Evolutionary conservation across 192 early-diverging fungal genomes (phyloP).

Genomic region (Tieghemiomyces parasiticus): DNA sequence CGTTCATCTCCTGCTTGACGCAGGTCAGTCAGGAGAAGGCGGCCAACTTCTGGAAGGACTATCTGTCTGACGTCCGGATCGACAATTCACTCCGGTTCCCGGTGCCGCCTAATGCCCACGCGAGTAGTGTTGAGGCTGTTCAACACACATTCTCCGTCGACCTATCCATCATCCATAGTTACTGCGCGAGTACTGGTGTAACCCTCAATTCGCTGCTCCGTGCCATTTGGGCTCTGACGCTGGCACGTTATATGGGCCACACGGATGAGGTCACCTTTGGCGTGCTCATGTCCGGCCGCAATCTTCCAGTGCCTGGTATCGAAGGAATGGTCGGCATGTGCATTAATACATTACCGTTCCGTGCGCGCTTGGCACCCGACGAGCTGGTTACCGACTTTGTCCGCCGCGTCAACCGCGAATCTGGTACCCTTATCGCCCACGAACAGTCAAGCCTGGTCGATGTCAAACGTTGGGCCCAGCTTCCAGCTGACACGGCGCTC

Average conservation of each 20-base stretch:
- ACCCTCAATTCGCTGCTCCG: constrained; percentile 1
- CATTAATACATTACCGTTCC: not conserved
- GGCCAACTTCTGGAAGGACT: too few species aligned
- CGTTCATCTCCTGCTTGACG: too few species aligned
- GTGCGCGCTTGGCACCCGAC: not conserved
- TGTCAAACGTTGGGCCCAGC: not conserved
- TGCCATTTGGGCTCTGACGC: not conserved
- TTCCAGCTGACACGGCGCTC: not conserved
- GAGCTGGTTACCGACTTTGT: not conserved
- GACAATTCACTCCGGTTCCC: too few species aligned
- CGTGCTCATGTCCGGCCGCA: not conserved
- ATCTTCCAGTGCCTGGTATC: not conserved
- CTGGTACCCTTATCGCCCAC: not conserved
- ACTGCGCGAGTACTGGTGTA: too few species aligned
- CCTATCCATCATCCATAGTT: too few species aligned
- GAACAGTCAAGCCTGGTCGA: constrained; percentile 4
- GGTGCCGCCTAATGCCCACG: too few species aligned
- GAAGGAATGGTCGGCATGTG: not conserved
- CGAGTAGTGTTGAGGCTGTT: too few species aligned
- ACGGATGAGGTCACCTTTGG: constrained; percentile 2
- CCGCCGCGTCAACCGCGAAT: not conserved
- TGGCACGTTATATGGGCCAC: not conserved
- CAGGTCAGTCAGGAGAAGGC: too few species aligned
- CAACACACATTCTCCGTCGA: too few species aligned
- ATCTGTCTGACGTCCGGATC: too few species aligned